phyloP scores from a whole-genome alignment of 2,329 filamentous ascomycete genomes.

The Thielaviopsis euricoi region DNA sequence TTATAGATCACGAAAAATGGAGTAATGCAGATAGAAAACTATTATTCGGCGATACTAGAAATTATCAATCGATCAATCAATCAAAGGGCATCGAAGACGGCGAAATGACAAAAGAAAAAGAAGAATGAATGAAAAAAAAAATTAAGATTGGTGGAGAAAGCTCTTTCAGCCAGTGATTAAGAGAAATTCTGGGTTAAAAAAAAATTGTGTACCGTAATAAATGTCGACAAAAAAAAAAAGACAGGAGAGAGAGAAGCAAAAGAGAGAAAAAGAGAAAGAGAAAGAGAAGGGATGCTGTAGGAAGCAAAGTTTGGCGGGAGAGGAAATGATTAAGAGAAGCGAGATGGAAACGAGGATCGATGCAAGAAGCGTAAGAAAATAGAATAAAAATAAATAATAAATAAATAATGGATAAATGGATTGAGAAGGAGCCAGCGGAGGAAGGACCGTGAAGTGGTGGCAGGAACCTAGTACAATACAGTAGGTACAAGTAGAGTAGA shows the following conservation, averaged over 20 bases:
- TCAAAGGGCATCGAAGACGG: too few species aligned
- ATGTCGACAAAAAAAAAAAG: background rate
- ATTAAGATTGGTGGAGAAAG: background rate
- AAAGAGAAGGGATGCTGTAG: background rate
- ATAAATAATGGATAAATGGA: background rate
- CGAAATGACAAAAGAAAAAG: background rate
- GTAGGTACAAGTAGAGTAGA: too few species aligned
- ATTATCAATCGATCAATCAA: too few species aligned
- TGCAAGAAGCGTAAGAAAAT: too few species aligned
- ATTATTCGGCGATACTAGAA: too few species aligned
- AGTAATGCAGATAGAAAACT: too few species aligned
- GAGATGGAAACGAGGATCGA: constrained; percentile 5
- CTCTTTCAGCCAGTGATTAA: constrained; percentile 11
- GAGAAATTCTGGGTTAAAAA: background rate
- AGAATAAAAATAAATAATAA: too few species aligned
- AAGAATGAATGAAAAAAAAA: background rate
- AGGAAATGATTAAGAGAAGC: constrained; percentile 11
- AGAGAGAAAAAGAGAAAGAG: background rate
- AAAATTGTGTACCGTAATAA: background rate
- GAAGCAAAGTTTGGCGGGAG: constrained; percentile 7
- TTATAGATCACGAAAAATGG: too few species aligned
- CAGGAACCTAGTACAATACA: background rate
- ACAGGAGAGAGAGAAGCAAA: background rate
- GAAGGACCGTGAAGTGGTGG: background rate
- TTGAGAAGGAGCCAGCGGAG: background rate